Base-by-base conservation (phyloP, 371 early-diverging fungal species). In the Mortierella sp. region DNA sequence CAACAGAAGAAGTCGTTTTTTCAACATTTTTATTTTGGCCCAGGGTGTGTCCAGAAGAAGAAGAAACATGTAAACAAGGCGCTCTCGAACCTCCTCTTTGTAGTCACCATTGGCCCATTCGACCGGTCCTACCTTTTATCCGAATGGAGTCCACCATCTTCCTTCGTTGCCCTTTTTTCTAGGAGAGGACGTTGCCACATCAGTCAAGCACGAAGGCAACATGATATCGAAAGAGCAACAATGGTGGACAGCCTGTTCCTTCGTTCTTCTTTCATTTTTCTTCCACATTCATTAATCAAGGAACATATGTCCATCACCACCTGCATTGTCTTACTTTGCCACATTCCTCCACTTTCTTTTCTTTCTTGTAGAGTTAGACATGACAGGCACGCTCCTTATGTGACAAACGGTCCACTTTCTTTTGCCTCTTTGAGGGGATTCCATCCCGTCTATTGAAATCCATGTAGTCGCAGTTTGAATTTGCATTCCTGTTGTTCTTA, bases 91-190 rank as follows among this genome's bases (percentile, higher is more conserved):
- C 65, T 24, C 43, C 24, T 68, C 56, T 10, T 10, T 16, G 4
- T 32, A 16, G 35, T 60, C 32, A 2, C 6, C 35, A 12, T 16
- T 6, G 14, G 6, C 18, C 35, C 14, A 21, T 46, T 12, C 14
- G 29, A 32, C 29, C 65, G 65, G 65, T 38, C 65, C 35, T 65
- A 65, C 65, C 10, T 21, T 68, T 68, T 68, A 68, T 41, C 68
- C 68, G 68, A 11, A 68, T 21, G 5, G 6, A 18, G 3, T 4
- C 11, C 7, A n/a, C 27, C 27, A 41, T 27, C 51, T 18, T 7
- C 21, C 51, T 7, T 51, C 21, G 51, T 18, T 51, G 16, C 21
- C 21, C 16, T 4, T 51, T 21, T 18, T 1, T 63, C 10, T 58
- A 29, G 3, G 27, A 56, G 27, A 51, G 29, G 11, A 29, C 11